Evolutionary conservation across 176 grass and related monocot species (phyloP).

Genomic region (Triticum urartu): DNA sequence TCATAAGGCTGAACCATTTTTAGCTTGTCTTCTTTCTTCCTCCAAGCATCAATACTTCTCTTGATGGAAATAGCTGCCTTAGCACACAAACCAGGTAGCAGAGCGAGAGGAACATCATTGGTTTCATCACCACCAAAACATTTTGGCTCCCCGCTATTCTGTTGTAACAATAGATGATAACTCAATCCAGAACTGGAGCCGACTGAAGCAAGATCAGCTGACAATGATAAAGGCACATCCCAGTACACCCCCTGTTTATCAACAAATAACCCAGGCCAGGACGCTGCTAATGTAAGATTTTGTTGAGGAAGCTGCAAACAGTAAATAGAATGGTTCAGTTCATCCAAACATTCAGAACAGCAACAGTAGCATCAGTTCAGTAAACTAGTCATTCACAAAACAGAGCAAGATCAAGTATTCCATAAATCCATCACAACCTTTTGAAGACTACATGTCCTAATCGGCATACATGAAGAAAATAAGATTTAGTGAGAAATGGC

Average conservation of each 20-base stretch:
- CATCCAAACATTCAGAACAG: constrained; percentile 21
- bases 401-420: not conserved
- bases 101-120: constrained; percentile 52
- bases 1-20: constrained; percentile 94
- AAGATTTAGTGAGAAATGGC: constrained; percentile 1
- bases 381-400: constrained; percentile 20
- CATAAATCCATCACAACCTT: constrained; percentile 16
- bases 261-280: constrained; percentile 86
- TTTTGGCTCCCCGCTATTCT: constrained; percentile 79
- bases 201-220: constrained; percentile 79
- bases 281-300: constrained; percentile 70
- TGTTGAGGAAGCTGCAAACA: constrained; percentile 66
- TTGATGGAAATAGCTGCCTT: constrained; percentile 79
- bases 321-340: constrained; percentile 32
- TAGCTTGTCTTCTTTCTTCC: constrained; percentile 85
- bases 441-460: constrained; percentile 12
- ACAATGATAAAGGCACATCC: constrained; percentile 83
- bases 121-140: constrained; percentile 56
- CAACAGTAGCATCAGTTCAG: constrained; percentile 9
- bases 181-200: constrained; percentile 71
- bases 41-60: constrained; percentile 74
- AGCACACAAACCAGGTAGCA: constrained; percentile 72
- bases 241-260: constrained; percentile 79
- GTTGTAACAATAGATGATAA: constrained; percentile 83
- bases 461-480: not conserved